Percentiles rank a stretch among this genome's conserved stretches.
Evolutionary conservation across 257 asterid species (phyloP).

Genomic region (Lycium barbarum): DNA sequence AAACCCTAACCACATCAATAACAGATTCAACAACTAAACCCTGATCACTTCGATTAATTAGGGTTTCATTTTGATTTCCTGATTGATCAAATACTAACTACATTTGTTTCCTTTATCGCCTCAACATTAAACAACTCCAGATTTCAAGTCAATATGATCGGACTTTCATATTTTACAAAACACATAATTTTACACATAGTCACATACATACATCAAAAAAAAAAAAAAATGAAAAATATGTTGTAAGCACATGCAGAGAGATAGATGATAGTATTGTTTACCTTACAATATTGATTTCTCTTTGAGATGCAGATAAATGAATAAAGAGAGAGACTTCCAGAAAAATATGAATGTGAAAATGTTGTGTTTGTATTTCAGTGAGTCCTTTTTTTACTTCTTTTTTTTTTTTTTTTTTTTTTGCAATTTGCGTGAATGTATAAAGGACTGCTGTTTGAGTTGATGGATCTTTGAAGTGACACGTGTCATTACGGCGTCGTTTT

Average conservation of each 20-base stretch:
- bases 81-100: conserved; percentile 36
- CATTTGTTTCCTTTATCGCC: not conserved
- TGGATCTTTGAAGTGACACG: not conserved
- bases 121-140: not conserved
- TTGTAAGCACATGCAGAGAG: not conserved
- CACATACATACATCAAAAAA: not conserved
- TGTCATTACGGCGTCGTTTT: not conserved
- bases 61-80: conserved; percentile 42
- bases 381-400: no score
- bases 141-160: conserved; percentile 32
- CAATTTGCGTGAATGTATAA: not conserved
- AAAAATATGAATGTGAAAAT: not conserved
- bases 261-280: not conserved
- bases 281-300: not conserved
- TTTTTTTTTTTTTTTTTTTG: no score
- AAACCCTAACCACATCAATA: conserved; percentile 50
- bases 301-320: not conserved
- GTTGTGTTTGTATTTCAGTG: not conserved
- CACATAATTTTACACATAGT: conserved; percentile 1
- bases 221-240: not conserved
- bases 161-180: conserved; percentile 35
- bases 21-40: not conserved
- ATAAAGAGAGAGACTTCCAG: conserved; percentile 6
- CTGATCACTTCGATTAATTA: conserved; percentile 35
- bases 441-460: not conserved